Evolutionary conservation across 2,329 filamentous ascomycete species (phyloP), one percentile per base, ranked within the genome.

Genomic region (Trichoderma sp.): DNA sequence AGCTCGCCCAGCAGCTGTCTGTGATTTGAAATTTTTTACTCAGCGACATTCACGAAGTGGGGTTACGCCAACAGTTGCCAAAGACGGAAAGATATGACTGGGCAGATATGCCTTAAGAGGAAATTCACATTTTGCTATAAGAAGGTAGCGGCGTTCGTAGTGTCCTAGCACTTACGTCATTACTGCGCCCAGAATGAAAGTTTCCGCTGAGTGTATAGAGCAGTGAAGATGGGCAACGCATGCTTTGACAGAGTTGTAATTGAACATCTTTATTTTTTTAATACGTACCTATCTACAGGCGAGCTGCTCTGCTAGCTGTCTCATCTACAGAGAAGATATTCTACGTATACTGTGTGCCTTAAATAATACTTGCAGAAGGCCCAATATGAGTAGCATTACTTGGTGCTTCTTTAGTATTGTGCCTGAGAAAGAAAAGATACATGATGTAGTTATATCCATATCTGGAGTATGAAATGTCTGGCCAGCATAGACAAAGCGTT

Each of bases 391-490:
- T 13, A 35, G 11, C 11, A 11, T 4, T 13, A 10, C 4, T 35
- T 11, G 3, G 0, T 4, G 2, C 1, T 2, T 13, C 13, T 13
- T 11, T 14, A 35, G 1, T 14, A 13, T 35, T 4, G 13, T 5
- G 1, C 3, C 13, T 14, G 11, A 14, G 33, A 35, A 6, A 35
- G 33, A 11, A 35, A 5, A 35, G 11, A 5, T 3, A 5, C 1
- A 35, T 13, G 3, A 13, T 11, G 10, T 35, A 13, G 14, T 4
- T 14, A 11, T 14, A 3, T 13, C 13, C 11, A 14, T 14, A 35
- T 35, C 5, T 5, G 13, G 33, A 4, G 33, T 11, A 35, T 11
- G 11, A 35, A 35, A 35, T 35, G 10, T 35, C 10, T 13, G 33
- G 33, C 33, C 13, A 35, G 13, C 33, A 14, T 13, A 14, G 11